Evolutionary conservation across 192 early-diverging fungal species (phyloP).

Genomic region (Backusella circina): DNA sequence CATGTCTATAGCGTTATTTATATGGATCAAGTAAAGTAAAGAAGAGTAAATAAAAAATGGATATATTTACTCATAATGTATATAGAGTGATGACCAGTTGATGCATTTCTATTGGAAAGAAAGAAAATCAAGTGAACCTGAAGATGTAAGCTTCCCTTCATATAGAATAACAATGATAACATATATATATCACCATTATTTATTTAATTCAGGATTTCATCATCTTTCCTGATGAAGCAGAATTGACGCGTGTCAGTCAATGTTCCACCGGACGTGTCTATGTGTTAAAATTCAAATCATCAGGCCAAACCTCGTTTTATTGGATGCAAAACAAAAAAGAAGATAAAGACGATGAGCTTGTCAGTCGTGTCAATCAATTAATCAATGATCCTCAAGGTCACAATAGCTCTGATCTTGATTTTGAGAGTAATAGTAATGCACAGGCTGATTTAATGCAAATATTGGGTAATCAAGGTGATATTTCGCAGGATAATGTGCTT

Average conservation of each 20-base stretch:
- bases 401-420: slow-evolving; percentile 16
- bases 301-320: slow-evolving; percentile 72
- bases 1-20: slow-evolving; percentile 36
- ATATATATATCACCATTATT: too few relatives aligned
- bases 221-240: slow-evolving; percentile 76
- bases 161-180: too few relatives aligned
- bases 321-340: slow-evolving; percentile 78
- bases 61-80: not conserved
- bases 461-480: slow-evolving; percentile 11
- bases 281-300: slow-evolving; percentile 78
- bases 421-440: not conserved
- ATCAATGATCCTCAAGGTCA: slow-evolving; percentile 48
- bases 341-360: slow-evolving; percentile 53
- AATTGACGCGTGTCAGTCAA: slow-evolving; percentile 45
- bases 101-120: slow-evolving; percentile 85
- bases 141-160: slow-evolving; percentile 40
- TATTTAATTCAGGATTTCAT: slow-evolving; percentile 73
- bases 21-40: slow-evolving; percentile 57
- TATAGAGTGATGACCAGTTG: slow-evolving; percentile 58
- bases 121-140: slow-evolving; percentile 39
- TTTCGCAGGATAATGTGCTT: slow-evolving; percentile 24
- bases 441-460: slow-evolving; percentile 12
- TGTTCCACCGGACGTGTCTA: slow-evolving; percentile 74
- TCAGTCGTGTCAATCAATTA: slow-evolving; percentile 52
- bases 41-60: not conserved